phyloP scores from a whole-genome alignment of 177 flowering plant species.

The Tripterygium wilfordii region DNA sequence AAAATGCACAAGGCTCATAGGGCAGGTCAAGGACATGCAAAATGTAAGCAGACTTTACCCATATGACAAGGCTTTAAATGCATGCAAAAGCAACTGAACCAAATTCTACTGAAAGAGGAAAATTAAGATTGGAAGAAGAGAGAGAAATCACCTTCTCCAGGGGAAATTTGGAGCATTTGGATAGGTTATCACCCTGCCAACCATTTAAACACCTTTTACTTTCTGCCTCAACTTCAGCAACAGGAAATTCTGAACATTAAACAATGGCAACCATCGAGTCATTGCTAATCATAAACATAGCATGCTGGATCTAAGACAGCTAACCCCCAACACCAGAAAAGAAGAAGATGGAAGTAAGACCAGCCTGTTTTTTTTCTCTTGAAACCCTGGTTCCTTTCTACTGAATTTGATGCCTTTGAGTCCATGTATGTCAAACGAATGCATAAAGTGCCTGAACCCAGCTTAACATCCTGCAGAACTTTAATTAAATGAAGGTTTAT shows the following conservation, averaged over 20 bases:
- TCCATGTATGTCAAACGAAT: constrained; percentile 65
- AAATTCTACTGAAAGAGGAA: not conserved
- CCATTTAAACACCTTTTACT: constrained; percentile 9
- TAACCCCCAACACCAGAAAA: too few species aligned
- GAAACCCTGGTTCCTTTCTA: constrained; percentile 23
- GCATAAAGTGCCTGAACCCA: constrained; percentile 41
- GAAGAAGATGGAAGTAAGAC: constrained; percentile 4
- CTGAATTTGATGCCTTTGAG: constrained; percentile 23
- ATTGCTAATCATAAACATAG: too few species aligned
- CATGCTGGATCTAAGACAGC: not conserved
- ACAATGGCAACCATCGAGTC: too few species aligned
- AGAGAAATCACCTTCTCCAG: constrained; percentile 29
- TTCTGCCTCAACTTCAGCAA: constrained; percentile 7
- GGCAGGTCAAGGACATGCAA: too few species aligned
- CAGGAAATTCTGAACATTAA: not conserved
- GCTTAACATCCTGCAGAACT: constrained; percentile 56
- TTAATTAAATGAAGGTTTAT: constrained; percentile 13
- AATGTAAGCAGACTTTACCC: too few species aligned
- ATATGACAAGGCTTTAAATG: too few species aligned
- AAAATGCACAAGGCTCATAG: too few species aligned
- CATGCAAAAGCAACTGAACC: not conserved
- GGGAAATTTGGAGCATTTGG: constrained; percentile 14
- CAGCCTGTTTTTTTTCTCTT: constrained; percentile 71
- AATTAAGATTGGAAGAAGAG: not conserved
- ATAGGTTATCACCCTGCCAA: constrained; percentile 11